Conservation (phyloP, 2,329 filamentous ascomycete genomes). For the Beauveria australis region DNA sequence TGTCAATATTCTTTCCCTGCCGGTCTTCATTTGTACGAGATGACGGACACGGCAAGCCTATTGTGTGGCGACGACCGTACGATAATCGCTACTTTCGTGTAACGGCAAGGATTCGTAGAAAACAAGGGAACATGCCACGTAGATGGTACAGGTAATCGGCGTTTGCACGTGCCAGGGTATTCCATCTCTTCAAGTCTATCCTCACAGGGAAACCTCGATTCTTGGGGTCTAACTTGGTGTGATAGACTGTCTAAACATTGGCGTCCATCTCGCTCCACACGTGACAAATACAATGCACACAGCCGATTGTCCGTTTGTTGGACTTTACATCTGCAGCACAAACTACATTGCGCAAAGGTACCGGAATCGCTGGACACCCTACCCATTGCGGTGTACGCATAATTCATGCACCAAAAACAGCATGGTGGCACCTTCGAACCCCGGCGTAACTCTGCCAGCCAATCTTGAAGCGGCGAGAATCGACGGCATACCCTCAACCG, state of each 20-base stretch:
- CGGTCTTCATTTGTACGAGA: too few relatives aligned
- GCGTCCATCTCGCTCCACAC: background rate
- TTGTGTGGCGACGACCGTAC: background rate
- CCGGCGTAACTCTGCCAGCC: constrained; percentile 29
- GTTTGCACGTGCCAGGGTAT: background rate
- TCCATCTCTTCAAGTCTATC: background rate
- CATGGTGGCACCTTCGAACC: constrained; percentile 7
- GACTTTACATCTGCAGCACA: background rate
- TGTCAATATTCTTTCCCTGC: too few relatives aligned
- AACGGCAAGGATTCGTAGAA: background rate
- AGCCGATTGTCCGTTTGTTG: background rate
- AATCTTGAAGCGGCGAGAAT: constrained; percentile 47
- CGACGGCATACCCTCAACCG: constrained; percentile 47
- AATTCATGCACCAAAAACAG: background rate
- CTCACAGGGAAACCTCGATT: too few relatives aligned
- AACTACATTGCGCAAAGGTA: background rate
- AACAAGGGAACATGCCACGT: background rate
- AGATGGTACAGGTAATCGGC: background rate
- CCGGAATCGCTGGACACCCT: background rate
- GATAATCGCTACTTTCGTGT: background rate
- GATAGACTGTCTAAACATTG: too few relatives aligned
- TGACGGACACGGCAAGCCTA: too few relatives aligned
- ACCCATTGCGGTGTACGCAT: background rate
- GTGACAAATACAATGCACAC: background rate
- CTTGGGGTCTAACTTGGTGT: too few relatives aligned